Evolutionary conservation across 2,329 filamentous ascomycete species (phyloP), one percentile per base, ranked within the genome.

Genomic region (Boeremia lycopersici): DNA sequence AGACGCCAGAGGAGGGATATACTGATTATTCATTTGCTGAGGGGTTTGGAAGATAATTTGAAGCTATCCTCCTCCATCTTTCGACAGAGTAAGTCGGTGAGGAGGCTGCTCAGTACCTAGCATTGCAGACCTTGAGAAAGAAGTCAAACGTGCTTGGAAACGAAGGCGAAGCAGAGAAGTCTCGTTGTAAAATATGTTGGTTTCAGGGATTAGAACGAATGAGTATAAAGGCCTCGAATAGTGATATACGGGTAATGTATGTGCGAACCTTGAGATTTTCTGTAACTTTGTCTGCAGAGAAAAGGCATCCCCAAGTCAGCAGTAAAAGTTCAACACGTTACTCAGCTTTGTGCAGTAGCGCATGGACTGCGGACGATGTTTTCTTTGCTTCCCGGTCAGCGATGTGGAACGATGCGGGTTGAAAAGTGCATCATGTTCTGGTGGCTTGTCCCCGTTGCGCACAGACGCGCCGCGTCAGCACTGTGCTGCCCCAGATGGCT

Each of bases 1-100:
- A 17, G 31, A 46, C 46, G 11, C 11, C 13, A 7, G 31, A 45
- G 29, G 42, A 43, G 19, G 53, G 53, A 1, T 56, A 56, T 36
- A 49, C 48, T 10, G 48, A 51, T 12, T 56, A 56, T 26, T 31
- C 53, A 19, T 51, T 51, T 15, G 26, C 40, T 19, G 36, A 46
- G 4, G 40, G 31, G 4, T 39, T 48, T 17, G 13, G 19, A 23
- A 23, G 19, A 36, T 19, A 10, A 19, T 7, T 36, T 19, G 33
- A 6, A 13, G 13, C 15, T 34, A 3, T 36, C 7, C 2, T 36
- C 7, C 2, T 19, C 17, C 34, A 36, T 36, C 33, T 19, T 23
- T 23, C 19, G 5, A 23, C 19, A 23, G 19, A 23, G n/a, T n/a
- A n/a, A 23, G 19, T 23, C 19, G 5, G 19, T 23, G 19, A 23